Conservation (phyloP, 2,329 filamentous ascomycete genomes). For the Paracorniculantispora psalliotae region DNA sequence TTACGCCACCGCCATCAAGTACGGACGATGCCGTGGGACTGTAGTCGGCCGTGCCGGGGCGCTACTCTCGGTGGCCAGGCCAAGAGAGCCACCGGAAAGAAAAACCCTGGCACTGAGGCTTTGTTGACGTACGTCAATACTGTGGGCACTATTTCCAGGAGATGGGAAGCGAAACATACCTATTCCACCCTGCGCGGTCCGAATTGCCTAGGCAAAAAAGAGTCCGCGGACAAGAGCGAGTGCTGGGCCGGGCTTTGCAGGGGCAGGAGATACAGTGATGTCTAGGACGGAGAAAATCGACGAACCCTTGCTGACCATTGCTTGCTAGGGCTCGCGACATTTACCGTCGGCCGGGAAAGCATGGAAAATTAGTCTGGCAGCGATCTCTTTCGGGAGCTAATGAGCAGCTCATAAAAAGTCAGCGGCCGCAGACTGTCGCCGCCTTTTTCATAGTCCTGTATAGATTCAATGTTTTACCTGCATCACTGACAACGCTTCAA, state of each 20-base stretch:
- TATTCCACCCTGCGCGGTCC: not conserved
- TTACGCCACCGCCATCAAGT: not conserved
- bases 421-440: not conserved
- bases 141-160: not conserved
- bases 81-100: not conserved
- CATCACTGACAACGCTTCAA: not conserved
- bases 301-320: not conserved
- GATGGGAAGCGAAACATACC: not conserved
- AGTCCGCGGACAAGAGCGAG: not conserved
- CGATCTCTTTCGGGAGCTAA: not conserved
- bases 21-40: not conserved
- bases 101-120: not conserved
- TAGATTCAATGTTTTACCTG: not conserved
- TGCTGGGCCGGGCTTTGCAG: not conserved
- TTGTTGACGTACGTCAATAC: not conserved
- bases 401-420: not conserved
- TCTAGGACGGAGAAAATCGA: not conserved
- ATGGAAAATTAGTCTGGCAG: not conserved
- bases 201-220: not conserved
- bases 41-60: not conserved
- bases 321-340: not conserved
- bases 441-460: too few relatives aligned
- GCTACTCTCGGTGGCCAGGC: not conserved
- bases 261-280: not conserved
- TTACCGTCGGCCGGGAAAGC: slow-evolving; percentile 1